These are phyloP conservation scores for Pseudogymnoascus sp. DNA, from an alignment of 2,329 filamentous ascomycete genomes.

Conservation along the genomic window DNA sequence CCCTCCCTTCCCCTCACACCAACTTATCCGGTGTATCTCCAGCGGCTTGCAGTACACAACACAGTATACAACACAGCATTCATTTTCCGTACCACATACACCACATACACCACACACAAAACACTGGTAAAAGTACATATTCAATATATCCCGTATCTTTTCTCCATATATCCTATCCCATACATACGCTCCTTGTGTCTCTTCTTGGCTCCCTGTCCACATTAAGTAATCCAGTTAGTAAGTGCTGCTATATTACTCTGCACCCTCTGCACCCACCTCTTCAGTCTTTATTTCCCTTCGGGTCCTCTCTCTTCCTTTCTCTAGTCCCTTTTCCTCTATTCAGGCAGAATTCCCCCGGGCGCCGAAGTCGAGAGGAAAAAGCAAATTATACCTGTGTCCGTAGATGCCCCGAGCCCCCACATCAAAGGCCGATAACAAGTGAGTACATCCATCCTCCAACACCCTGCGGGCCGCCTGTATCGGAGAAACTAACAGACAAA, in stretches of 20 bases:
- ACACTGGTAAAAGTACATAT: neutral
- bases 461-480: slow-evolving; percentile 3
- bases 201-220: neutral
- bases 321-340: neutral
- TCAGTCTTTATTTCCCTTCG: neutral
- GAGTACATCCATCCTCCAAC: neutral
- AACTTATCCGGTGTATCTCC: neutral
- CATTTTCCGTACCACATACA: neutral
- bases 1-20: neutral
- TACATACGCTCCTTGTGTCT: neutral
- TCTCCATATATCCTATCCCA: neutral
- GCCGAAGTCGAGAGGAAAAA: neutral
- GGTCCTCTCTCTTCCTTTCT: neutral
- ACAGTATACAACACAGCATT: neutral
- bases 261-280: neutral
- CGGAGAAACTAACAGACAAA: neutral
- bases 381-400: neutral
- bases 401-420: slow-evolving; percentile 3
- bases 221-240: slow-evolving; percentile 1
- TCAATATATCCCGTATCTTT: neutral
- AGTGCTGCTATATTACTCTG: slow-evolving; percentile 1
- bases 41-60: neutral
- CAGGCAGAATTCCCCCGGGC: neutral
- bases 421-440: neutral
- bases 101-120: too few relatives aligned